Evolutionary conservation across 768 basidiomycete species (phyloP).

Genomic region (Tremella mesenterica): DNA sequence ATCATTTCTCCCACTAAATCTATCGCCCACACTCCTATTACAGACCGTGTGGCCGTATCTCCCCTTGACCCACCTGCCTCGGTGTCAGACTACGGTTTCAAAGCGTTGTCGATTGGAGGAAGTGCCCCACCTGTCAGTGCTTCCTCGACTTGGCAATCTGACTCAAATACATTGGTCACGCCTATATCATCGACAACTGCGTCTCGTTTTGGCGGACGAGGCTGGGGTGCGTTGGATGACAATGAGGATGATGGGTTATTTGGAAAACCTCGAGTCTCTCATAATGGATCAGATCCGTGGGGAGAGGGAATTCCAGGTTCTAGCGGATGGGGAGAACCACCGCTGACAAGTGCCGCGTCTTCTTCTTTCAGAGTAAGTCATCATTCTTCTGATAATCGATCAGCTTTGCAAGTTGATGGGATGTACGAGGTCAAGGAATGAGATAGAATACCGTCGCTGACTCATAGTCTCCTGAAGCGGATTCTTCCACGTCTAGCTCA

Average conservation of each 20-base stretch:
- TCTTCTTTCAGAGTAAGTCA: slow-evolving; percentile 6
- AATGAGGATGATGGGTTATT: slow-evolving; percentile 27
- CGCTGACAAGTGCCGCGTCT: slow-evolving; percentile 3
- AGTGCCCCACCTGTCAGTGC: neutral
- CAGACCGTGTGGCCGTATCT: slow-evolving; percentile 33
- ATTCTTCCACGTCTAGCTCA: neutral
- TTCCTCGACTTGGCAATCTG: neutral
- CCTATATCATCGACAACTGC: neutral
- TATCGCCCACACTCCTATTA: slow-evolving; percentile 15
- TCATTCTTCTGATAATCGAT: neutral
- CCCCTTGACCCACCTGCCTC: slow-evolving; percentile 27
- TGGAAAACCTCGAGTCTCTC: slow-evolving; percentile 31
- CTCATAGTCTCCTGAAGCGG: neutral
- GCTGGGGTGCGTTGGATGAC: slow-evolving; percentile 35
- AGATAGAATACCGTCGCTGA: too few species aligned
- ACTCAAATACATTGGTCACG: neutral
- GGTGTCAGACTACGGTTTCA: slow-evolving; percentile 31
- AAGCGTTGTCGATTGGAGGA: slow-evolving; percentile 26
- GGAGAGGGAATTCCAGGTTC: neutral
- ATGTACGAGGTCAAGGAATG: too few species aligned
- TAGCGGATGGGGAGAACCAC: slow-evolving; percentile 20
- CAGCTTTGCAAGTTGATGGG: too few species aligned
- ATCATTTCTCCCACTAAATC: neutral
- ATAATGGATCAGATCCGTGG: slow-evolving; percentile 18
- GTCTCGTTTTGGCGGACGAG: slow-evolving; percentile 29